These are phyloP conservation scores for Triangularia verruculosa DNA, from an alignment of 2,329 filamentous ascomycete species.

Conservation along the genomic window DNA sequence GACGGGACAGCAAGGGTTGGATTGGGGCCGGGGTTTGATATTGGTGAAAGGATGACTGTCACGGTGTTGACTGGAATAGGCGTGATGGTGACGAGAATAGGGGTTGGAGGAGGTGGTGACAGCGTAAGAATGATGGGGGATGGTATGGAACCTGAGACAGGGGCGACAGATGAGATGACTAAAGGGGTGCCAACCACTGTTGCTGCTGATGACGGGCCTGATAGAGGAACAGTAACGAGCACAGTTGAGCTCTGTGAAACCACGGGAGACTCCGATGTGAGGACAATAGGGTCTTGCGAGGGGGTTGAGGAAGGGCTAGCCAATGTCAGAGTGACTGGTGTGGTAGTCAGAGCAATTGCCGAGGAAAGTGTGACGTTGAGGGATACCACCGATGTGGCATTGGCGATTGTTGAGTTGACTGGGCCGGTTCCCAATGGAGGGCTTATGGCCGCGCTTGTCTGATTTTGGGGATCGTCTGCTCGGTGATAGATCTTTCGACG, in stretches of 20 bases:
- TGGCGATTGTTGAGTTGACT: neutral
- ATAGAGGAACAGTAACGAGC: neutral
- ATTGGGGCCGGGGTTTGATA: neutral
- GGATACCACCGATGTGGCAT: neutral
- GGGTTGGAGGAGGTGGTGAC: neutral
- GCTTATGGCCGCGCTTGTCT: neutral
- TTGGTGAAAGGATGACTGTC: neutral
- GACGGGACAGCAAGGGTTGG: neutral
- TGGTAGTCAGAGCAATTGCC: neutral
- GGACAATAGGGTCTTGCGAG: neutral
- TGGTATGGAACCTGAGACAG: neutral
- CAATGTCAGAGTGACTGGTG: neutral
- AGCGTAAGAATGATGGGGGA: neutral
- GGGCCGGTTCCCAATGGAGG: neutral
- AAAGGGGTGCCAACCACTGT: neutral
- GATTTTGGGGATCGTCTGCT: neutral
- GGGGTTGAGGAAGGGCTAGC: neutral
- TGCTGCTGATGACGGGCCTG: neutral
- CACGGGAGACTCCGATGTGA: neutral
- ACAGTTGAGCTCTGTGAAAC: neutral
- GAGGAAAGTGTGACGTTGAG: neutral
- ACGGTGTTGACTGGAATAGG: slow-evolving; percentile 1
- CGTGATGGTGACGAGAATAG: neutral
- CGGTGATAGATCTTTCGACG: neutral
- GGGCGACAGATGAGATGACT: neutral